These are phyloP conservation scores for Lagenaria siceraria DNA, from an alignment of 306 rosid genomes.

Conservation along the genomic window DNA sequence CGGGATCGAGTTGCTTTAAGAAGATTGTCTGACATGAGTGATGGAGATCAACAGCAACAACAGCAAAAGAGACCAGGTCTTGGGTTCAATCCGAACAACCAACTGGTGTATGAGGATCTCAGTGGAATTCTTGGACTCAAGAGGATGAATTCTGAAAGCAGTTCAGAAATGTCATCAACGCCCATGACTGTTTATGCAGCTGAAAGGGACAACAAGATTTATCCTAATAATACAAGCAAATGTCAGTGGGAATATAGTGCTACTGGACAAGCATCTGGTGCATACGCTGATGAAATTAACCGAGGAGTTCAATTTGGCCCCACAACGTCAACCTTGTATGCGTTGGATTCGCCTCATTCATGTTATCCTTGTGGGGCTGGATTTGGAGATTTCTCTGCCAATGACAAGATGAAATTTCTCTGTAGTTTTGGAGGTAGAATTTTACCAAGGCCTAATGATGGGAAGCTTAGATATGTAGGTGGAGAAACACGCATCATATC, in stretches of 20 bases:
- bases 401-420: slow-evolving; percentile 59
- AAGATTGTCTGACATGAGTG: slow-evolving; percentile 30
- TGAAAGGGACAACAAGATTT: slow-evolving; percentile 35
- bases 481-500: slow-evolving; percentile 89
- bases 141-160: slow-evolving; percentile 33
- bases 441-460: slow-evolving; percentile 73
- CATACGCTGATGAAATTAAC: background rate
- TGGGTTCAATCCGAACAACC: slow-evolving; percentile 22
- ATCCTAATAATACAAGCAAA: slow-evolving; percentile 29
- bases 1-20: slow-evolving; percentile 51
- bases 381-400: slow-evolving; percentile 31
- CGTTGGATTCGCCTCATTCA: slow-evolving; percentile 35
- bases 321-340: slow-evolving; percentile 22
- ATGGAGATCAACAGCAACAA: slow-evolving; percentile 26
- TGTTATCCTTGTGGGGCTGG: slow-evolving; percentile 31
- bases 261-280: slow-evolving; percentile 20
- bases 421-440: slow-evolving; percentile 96
- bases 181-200: slow-evolving; percentile 24
- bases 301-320: slow-evolving; percentile 25
- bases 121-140: slow-evolving; percentile 23
- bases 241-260: slow-evolving; percentile 34
- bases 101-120: slow-evolving; percentile 34
- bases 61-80: slow-evolving; percentile 28
- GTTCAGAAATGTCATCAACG: slow-evolving; percentile 32
- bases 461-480: slow-evolving; percentile 75